Evolutionary conservation across 129 eudicot species (phyloP).

Genomic region (Arctium lappa): DNA sequence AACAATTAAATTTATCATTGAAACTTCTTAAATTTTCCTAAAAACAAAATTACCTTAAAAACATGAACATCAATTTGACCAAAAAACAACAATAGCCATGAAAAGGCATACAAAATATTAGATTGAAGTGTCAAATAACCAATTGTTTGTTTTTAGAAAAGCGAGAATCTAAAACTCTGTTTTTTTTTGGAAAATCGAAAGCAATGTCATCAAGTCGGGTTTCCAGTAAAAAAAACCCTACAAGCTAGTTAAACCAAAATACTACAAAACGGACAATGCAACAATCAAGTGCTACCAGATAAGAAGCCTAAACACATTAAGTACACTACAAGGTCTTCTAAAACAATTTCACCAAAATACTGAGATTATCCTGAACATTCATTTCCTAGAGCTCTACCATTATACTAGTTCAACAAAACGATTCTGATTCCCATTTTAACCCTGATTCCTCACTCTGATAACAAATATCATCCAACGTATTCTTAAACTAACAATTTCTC

Average conservation of each 20-base stretch:
- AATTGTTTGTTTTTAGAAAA: not conserved
- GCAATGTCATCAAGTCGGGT: not conserved
- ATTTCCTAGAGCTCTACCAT: not conserved
- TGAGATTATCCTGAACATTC: not conserved
- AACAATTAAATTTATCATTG: not conserved
- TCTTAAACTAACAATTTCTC: not conserved
- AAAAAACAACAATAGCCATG: not conserved
- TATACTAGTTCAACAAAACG: not conserved
- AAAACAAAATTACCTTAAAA: not conserved
- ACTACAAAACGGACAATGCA: not conserved
- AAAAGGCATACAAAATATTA: not conserved
- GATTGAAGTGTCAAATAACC: not conserved
- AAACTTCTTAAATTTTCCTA: not conserved
- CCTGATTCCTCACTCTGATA: not conserved
- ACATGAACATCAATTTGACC: not conserved
- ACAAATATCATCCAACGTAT: not conserved
- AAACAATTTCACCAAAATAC: not conserved
- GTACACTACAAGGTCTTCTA: not conserved
- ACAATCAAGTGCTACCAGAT: not conserved
- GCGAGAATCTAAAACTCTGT: not conserved
- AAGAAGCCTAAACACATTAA: not conserved
- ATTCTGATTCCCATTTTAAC: not conserved
- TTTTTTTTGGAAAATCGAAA: not conserved
- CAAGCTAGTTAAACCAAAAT: not conserved
- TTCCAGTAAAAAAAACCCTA: not conserved